Conservation (phyloP, 2,329 filamentous ascomycete species). For the Lojkania enalia region DNA sequence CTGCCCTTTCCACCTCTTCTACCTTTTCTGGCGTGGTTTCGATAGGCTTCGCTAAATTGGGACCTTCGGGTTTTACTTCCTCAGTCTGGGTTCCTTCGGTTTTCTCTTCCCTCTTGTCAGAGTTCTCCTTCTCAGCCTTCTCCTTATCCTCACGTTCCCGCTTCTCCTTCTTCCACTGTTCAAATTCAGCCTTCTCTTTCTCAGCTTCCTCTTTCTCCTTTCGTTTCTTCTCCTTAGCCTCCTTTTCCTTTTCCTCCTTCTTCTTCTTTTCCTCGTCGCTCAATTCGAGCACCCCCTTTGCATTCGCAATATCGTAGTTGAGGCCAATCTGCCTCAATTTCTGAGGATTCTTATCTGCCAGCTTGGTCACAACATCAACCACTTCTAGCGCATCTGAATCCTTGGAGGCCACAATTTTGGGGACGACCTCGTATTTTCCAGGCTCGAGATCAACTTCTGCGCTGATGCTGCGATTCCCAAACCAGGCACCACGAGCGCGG, state of each 20-base stretch:
- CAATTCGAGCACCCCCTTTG: constrained; percentile 60
- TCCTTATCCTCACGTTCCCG: constrained; percentile 26
- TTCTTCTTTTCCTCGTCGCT: constrained; percentile 52
- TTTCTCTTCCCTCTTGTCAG: constrained; percentile 25
- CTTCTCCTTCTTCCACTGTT: constrained; percentile 38
- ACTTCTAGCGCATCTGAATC: constrained; percentile 54
- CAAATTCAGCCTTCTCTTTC: constrained; percentile 34
- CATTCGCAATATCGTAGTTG: constrained; percentile 71
- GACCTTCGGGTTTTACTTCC: neutral
- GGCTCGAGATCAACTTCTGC: constrained; percentile 74
- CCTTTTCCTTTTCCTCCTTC: constrained; percentile 41
- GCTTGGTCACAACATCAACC: constrained; percentile 62
- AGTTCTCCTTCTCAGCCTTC: constrained; percentile 34
- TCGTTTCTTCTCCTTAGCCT: constrained; percentile 34
- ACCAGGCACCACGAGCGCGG: constrained; percentile 53
- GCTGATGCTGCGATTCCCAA: constrained; percentile 72
- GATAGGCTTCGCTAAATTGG: neutral
- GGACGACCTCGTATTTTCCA: constrained; percentile 72
- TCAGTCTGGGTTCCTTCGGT: constrained; percentile 16
- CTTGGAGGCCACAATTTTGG: constrained; percentile 70
- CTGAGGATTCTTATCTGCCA: constrained; percentile 48
- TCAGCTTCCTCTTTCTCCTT: constrained; percentile 37
- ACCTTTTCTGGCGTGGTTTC: neutral
- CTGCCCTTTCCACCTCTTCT: neutral
- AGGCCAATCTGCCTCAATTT: constrained; percentile 65